These are phyloP conservation scores for Chlorella ohadii DNA, from an alignment of 139 green algal species.

Conservation along the genomic window DNA sequence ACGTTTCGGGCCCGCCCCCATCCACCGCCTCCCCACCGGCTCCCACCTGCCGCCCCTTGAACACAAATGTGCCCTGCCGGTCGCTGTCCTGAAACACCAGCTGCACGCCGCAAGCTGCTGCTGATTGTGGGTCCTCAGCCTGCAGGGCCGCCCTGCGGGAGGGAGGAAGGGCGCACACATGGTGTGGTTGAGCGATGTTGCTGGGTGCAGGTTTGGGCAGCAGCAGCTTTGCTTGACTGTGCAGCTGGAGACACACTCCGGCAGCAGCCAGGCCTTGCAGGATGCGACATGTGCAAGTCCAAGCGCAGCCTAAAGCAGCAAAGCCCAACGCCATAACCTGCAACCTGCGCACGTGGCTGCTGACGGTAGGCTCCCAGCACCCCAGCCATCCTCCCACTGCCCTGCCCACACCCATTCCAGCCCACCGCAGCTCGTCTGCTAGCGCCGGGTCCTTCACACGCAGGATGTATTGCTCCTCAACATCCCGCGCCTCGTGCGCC, in stretches of 20 bases:
- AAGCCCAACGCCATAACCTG: background rate
- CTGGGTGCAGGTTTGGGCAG: no score
- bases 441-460: constrained; percentile 66
- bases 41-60: constrained; percentile 42
- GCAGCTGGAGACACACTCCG: no score
- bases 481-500: constrained; percentile 1
- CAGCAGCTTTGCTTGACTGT: no score
- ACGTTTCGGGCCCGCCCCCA: no score
- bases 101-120: background rate
- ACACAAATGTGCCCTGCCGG: constrained; percentile 50
- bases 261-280: no score
- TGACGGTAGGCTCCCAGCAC: no score
- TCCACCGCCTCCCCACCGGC: no score
- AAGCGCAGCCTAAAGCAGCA: no score
- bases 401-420: background rate
- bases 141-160: background rate
- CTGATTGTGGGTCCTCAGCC: background rate
- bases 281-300: no score
- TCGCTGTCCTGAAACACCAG: constrained; percentile 4
- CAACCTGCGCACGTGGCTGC: no score
- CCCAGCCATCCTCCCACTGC: background rate
- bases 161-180: background rate
- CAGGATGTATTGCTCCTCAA: constrained; percentile 81
- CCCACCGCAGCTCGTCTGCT: constrained; percentile 59
- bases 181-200: background rate